Percentiles rank a stretch among this genome's conserved stretches.
phyloP scores from a whole-genome alignment of 495 filamentous ascomycete species.

The Trichoderma reesei region DNA sequence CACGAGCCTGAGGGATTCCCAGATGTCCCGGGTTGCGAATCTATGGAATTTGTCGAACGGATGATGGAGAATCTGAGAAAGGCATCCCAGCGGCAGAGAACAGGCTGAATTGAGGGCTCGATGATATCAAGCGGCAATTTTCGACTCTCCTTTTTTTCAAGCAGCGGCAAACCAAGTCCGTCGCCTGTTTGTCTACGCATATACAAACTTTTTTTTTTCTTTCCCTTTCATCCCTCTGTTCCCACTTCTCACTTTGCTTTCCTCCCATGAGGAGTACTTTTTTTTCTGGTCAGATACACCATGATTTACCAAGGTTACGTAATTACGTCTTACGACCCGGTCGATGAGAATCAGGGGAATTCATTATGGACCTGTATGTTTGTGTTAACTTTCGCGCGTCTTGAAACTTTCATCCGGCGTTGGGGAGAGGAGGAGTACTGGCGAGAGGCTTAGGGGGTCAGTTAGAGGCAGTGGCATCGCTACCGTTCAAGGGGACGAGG shows the following conservation, averaged over 20 bases:
- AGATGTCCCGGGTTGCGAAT: conserved; percentile 18
- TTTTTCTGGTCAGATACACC: not conserved
- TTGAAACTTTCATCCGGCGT: not conserved
- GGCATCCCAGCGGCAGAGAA: conserved; percentile 13
- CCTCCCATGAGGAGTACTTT: not conserved
- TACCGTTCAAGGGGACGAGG: not conserved
- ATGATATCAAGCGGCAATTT: not conserved
- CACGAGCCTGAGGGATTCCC: conserved; percentile 7
- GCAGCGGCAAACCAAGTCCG: no score
- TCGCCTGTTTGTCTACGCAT: not conserved
- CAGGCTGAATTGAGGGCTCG: not conserved
- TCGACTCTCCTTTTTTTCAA: not conserved
- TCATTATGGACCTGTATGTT: not conserved
- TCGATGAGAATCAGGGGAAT: not conserved
- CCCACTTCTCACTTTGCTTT: not conserved
- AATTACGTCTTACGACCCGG: not conserved
- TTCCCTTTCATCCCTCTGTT: not conserved
- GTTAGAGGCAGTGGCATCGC: not conserved
- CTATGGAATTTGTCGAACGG: conserved; percentile 39
- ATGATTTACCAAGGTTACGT: not conserved
- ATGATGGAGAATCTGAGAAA: conserved; percentile 34
- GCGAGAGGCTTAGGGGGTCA: not conserved
- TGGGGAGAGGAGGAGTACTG: not conserved
- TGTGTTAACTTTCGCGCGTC: not conserved
- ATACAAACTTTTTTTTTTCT: not conserved